A percentile compares a stretch with the other conserved stretches of the same genome.
Conservation (phyloP, 2,329 filamentous ascomycete species). For the Diaporthe batatas region DNA sequence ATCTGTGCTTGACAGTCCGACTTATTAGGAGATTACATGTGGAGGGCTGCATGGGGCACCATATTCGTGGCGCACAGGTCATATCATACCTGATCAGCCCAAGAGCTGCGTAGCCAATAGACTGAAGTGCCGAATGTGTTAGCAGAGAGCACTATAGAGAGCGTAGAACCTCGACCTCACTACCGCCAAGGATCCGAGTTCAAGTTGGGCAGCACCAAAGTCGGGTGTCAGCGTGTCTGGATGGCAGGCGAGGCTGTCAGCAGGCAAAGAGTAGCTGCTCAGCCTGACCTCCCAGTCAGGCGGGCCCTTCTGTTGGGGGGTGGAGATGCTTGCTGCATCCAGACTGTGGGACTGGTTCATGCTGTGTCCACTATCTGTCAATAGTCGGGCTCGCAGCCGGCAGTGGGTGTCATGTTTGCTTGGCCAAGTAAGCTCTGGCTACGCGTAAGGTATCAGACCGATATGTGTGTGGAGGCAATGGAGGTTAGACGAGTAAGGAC, state of each 20-base stretch:
- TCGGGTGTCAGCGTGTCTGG: neutral
- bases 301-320: constrained; percentile 5
- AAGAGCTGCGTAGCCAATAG: neutral
- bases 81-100: neutral
- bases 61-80: too few relatives aligned
- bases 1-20: neutral
- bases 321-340: constrained; percentile 13
- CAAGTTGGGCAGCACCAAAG: neutral
- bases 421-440: neutral
- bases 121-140: neutral
- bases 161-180: neutral
- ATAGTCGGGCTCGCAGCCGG: neutral
- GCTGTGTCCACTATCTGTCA: neutral
- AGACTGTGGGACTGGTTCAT: constrained; percentile 8
- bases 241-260: constrained; percentile 18
- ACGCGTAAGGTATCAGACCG: neutral
- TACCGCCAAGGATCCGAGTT: too few relatives aligned
- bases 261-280: neutral
- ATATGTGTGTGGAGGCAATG: neutral
- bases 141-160: neutral
- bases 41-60: neutral
- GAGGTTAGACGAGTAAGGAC: neutral
- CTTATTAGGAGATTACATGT: neutral
- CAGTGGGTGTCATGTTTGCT: neutral
- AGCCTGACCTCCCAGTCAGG: constrained; percentile 3